These are phyloP conservation scores for Skeletonema potamos DNA, from an alignment of 108 stramenopile genomes.

Conservation along the genomic window DNA sequence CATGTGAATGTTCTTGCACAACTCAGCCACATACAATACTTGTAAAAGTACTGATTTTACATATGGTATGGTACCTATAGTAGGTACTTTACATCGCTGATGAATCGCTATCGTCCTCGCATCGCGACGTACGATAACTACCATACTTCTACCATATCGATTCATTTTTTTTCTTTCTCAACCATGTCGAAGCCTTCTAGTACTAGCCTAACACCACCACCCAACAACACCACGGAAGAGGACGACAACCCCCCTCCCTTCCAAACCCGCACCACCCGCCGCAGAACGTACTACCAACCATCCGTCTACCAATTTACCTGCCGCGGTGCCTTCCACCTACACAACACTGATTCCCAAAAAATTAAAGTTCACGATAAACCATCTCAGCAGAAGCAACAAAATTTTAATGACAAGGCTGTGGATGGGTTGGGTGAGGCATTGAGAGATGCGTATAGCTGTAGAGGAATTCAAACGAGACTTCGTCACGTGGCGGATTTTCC, in stretches of 20 bases:
- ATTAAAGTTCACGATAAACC: no score
- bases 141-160: no score
- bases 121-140: no score
- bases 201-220: no score
- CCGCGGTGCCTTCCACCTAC: slow-evolving; percentile 31
- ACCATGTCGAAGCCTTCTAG: no score
- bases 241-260: background rate
- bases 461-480: slow-evolving; percentile 24
- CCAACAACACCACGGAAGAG: background rate
- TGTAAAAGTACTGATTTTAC: no score
- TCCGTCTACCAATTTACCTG: slow-evolving; percentile 34
- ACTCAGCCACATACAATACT: no score
- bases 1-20: no score
- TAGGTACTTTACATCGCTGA: no score
- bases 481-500: slow-evolving; percentile 43
- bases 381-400: background rate
- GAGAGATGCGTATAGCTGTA: slow-evolving; percentile 22
- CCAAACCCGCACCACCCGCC: slow-evolving; percentile 20
- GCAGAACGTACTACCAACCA: slow-evolving; percentile 25
- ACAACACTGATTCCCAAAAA: background rate
- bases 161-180: no score
- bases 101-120: no score
- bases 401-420: background rate
- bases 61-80: no score
- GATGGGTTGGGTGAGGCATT: slow-evolving; percentile 16